Conservation (phyloP, 768 basidiomycete genomes). For the Gymnopilus dilepis region DNA sequence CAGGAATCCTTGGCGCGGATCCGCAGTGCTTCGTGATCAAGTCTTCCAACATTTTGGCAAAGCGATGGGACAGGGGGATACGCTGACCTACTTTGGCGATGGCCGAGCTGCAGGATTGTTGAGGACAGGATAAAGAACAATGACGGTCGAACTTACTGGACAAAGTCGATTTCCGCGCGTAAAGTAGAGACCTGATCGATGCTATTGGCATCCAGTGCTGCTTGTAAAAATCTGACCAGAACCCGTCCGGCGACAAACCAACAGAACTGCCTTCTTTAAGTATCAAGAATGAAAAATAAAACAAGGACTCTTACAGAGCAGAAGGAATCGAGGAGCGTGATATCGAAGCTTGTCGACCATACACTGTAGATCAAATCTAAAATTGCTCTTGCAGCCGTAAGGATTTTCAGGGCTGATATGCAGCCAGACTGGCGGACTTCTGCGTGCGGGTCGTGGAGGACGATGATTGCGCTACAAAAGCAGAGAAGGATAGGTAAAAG, state of each 20-base stretch:
- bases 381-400: slow-evolving; percentile 68
- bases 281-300: neutral
- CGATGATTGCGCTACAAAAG: slow-evolving; percentile 59
- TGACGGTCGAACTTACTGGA: slow-evolving; percentile 51
- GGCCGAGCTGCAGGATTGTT: slow-evolving; percentile 46
- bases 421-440: slow-evolving; percentile 62
- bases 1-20: slow-evolving; percentile 30
- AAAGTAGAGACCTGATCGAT: slow-evolving; percentile 63
- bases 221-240: slow-evolving; percentile 68
- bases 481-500: slow-evolving; percentile 7
- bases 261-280: slow-evolving; percentile 48
- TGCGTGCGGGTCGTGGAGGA: slow-evolving; percentile 81
- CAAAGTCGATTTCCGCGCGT: slow-evolving; percentile 67
- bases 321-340: slow-evolving; percentile 72
- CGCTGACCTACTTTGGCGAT: slow-evolving; percentile 68
- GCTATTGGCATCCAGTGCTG: slow-evolving; percentile 61
- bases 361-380: slow-evolving; percentile 70
- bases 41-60: slow-evolving; percentile 61
- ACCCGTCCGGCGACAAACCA: slow-evolving; percentile 76
- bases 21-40: slow-evolving; percentile 46
- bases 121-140: neutral
- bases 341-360: slow-evolving; percentile 74
- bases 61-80: slow-evolving; percentile 68
- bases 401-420: slow-evolving; percentile 70
- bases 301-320: slow-evolving; percentile 55